Percentiles rank a stretch among this genome's conserved stretches.
Conservation (phyloP, 495 filamentous ascomycete species). For the Trichoderma reesei region DNA sequence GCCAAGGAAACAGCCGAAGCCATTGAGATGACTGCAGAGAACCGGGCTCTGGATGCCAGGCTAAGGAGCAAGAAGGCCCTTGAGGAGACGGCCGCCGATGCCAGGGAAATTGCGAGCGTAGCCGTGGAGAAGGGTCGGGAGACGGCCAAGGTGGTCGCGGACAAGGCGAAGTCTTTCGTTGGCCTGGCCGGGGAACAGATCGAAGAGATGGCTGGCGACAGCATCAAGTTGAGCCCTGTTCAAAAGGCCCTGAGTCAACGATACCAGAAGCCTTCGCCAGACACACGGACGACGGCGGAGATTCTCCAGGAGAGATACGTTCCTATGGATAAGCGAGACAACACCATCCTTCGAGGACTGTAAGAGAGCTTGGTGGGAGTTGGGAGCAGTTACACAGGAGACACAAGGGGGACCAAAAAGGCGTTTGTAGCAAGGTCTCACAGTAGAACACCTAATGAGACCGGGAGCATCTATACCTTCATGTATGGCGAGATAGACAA, state of each 20-base stretch:
- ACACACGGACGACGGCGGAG: slow-evolving; percentile 33
- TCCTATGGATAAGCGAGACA: slow-evolving; percentile 32
- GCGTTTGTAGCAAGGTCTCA: not conserved
- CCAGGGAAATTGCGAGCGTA: slow-evolving; percentile 22
- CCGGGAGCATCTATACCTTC: not conserved
- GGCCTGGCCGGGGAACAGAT: slow-evolving; percentile 21
- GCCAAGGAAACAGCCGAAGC: slow-evolving; percentile 18
- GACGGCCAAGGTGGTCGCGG: slow-evolving; percentile 8
- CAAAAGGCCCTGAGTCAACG: slow-evolving; percentile 38
- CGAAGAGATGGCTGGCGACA: slow-evolving; percentile 19
- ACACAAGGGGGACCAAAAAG: not conserved
- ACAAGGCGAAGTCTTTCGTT: slow-evolving; percentile 15
- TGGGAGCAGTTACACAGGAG: not conserved
- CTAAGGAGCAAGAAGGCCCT: slow-evolving; percentile 6
- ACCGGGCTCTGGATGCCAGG: slow-evolving; percentile 4
- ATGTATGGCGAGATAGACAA: not conserved
- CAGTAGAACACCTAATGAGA: not conserved
- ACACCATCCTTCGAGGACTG: slow-evolving; percentile 25
- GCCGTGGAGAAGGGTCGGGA: slow-evolving; percentile 25
- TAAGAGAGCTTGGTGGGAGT: slow-evolving; percentile 13
- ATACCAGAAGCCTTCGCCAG: slow-evolving; percentile 29
- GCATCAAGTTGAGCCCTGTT: slow-evolving; percentile 26
- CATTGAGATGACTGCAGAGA: slow-evolving; percentile 19
- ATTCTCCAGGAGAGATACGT: slow-evolving; percentile 37
- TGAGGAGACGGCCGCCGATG: slow-evolving; percentile 16